phyloP scores from a whole-genome alignment of 2,329 filamentous ascomycete genomes.

The Alternaria alternata region DNA sequence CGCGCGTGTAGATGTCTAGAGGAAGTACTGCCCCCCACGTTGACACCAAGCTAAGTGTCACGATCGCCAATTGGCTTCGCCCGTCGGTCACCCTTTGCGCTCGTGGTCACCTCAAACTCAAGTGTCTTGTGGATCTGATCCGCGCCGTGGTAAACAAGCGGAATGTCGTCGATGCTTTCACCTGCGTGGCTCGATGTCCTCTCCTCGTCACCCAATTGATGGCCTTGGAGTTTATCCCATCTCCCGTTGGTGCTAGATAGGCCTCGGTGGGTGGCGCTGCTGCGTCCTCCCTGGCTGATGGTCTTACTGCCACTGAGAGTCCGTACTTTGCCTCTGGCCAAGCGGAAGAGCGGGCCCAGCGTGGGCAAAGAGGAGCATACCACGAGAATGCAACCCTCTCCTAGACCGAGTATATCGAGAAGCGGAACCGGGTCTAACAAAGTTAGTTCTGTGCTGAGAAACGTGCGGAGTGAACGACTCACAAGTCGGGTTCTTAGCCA shows the following conservation, averaged over 20 bases:
- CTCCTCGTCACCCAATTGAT: background rate
- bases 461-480: background rate
- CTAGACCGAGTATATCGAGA: constrained; percentile 3
- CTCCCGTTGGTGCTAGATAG: constrained; percentile 1
- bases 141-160: constrained; percentile 4
- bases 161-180: constrained; percentile 1
- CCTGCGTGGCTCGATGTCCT: background rate
- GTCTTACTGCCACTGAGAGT: background rate
- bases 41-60: background rate
- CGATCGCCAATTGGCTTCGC: background rate
- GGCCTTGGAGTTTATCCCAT: background rate
- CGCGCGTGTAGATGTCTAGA: background rate
- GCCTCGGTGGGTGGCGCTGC: background rate
- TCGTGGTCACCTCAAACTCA: background rate
- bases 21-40: background rate
- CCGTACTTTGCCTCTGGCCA: background rate
- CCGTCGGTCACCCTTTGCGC: background rate
- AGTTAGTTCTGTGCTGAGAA: background rate
- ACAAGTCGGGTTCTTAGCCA: background rate
- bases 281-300: background rate
- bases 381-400: background rate
- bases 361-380: constrained; percentile 4
- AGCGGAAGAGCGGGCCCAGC: background rate
- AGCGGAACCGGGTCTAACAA: background rate
- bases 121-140: constrained; percentile 1